These are phyloP conservation scores for Aspergillus indologenus DNA, from an alignment of 495 filamentous ascomycete genomes.

Conservation along the genomic window DNA sequence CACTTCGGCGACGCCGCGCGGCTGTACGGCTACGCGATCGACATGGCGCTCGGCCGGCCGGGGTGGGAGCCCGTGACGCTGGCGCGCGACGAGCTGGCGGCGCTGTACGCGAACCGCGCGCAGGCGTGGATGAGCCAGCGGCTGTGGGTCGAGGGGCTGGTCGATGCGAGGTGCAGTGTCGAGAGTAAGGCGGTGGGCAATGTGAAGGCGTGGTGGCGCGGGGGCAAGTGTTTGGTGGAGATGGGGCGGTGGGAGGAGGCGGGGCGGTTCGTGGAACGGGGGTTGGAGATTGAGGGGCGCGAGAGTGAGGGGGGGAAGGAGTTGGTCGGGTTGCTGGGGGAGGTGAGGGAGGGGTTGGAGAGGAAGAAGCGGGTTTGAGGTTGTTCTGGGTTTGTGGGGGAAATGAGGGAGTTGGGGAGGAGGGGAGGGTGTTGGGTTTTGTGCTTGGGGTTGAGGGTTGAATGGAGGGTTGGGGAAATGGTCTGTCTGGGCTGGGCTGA, in stretches of 20 bases:
- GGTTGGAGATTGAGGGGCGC: conserved; percentile 79
- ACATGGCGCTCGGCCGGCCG: conserved; percentile 81
- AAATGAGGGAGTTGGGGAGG: neutral
- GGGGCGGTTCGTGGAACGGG: conserved; percentile 64
- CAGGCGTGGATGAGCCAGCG: conserved; percentile 81
- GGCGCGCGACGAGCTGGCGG: conserved; percentile 77
- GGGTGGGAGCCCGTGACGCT: conserved; percentile 81
- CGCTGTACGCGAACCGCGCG: conserved; percentile 79
- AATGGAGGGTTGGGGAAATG: no score
- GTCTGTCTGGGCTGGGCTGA: no score
- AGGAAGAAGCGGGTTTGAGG: conserved; percentile 5
- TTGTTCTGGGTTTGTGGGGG: neutral
- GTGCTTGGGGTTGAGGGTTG: no score
- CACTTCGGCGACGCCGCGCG: conserved; percentile 71
- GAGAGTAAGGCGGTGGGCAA: conserved; percentile 84
- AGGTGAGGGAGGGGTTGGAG: conserved; percentile 56
- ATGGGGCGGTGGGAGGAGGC: conserved; percentile 89
- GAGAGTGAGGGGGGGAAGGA: conserved; percentile 58
- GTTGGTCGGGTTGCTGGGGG: conserved; percentile 63
- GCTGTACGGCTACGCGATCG: conserved; percentile 76
- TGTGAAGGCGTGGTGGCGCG: conserved; percentile 89
- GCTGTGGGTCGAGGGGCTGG: conserved; percentile 75
- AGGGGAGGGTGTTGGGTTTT: neutral
- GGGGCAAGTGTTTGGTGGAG: conserved; percentile 79
- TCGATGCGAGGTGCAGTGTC: conserved; percentile 85